A percentile compares a stretch with the other conserved stretches of the same genome.
Evolutionary conservation across 2,329 filamentous ascomycete genomes (phyloP).

Genomic region (Exophiala dermatitidis): DNA sequence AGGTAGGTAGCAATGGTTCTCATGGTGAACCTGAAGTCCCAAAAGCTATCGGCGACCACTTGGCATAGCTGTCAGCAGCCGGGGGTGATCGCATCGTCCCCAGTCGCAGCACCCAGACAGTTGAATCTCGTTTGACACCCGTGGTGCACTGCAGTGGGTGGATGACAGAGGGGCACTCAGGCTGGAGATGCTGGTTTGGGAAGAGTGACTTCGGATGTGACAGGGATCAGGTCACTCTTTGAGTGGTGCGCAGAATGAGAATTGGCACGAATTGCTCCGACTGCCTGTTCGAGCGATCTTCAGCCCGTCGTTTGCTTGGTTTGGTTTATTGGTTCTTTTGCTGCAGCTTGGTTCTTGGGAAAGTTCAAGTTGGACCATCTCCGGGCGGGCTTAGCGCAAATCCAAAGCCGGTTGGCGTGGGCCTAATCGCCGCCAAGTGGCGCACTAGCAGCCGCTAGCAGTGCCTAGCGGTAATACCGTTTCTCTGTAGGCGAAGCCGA

Average conservation of each 20-base stretch:
- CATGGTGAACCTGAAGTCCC: neutral
- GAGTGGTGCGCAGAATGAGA: neutral
- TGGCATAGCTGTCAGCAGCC: neutral
- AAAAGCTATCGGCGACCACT: neutral
- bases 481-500: conserved; percentile 20
- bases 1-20: neutral
- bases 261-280: neutral
- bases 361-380: no score
- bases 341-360: neutral
- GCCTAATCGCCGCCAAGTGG: neutral
- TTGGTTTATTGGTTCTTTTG: neutral
- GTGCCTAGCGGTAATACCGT: conserved; percentile 7
- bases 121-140: neutral
- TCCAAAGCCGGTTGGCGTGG: no score
- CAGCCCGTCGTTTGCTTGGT: neutral
- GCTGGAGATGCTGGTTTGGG: conserved; percentile 23
- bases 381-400: no score
- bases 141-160: neutral
- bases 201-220: conserved; percentile 4
- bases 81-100: neutral
- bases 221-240: neutral
- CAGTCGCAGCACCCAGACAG: neutral
- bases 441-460: neutral
- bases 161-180: conserved; percentile 8
- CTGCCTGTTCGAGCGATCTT: conserved; percentile 9